Evolutionary conservation across 805 yeast species (phyloP), one percentile per base, ranked within the genome.

Genomic region (Monosporozyma aerobia): DNA sequence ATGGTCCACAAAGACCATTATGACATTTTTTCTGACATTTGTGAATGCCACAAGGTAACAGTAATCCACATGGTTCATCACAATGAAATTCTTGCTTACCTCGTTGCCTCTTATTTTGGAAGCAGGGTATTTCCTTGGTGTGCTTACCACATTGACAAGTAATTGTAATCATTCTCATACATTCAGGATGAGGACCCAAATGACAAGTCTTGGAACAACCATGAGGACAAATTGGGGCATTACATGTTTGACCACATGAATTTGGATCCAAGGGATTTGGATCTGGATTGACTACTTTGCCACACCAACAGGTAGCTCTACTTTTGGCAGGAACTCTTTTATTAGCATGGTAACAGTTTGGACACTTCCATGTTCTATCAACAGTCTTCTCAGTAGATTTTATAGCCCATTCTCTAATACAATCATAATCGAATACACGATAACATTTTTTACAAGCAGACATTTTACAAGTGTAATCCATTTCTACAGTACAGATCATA

Each of bases 221-320:
- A 64, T 90, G 97, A 1, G 82, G 76, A 64, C 97, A 86, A 1
- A 69, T 65, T 49, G 83, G 73, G 33, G 78, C 76, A 40, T 73
- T 70, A 71, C 97, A 90, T 0, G 87, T 76, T 63, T 86, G 90
- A 2, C 96, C 96, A 74, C 97, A 90, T 48, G 94, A 83, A 58
- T 90, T 94, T 0, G 97, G 96, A 49, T 75, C 70, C 50, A 82
- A 67, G 19, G 74, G 68, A 59, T 83, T 81, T 0, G 75, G 68
- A 3, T 65, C 70, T 0, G 97, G 97, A 57, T 86, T 80, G 19
- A 79, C 71, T 2, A 77, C 78, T 60, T 87, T 85, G 1, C 90
- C 92, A 73, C 97, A 90, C 97, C 97, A 90, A 63, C 97, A 90
- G 0, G 70, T 62, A 9, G 64, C 58, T 40, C 68, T 58, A 46